Percentiles rank a stretch among this genome's conserved stretches.
Conservation (phyloP, 306 rosid species). For the Medicago truncatula region DNA sequence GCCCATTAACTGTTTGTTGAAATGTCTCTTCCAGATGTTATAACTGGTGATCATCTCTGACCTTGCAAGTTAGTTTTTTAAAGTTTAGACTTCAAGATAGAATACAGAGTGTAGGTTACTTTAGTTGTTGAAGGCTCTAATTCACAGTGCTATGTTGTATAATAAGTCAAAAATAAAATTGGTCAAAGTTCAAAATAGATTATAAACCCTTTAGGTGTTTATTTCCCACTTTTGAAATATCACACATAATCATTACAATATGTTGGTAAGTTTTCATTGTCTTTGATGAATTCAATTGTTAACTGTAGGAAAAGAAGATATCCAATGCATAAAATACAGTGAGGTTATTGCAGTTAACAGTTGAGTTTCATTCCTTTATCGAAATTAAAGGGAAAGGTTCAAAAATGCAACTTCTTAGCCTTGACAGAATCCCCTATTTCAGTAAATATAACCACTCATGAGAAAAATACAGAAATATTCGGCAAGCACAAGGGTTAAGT, state of each 20-base stretch:
- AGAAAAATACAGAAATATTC: too few species aligned
- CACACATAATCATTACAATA: background rate
- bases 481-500: too few species aligned
- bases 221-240: background rate
- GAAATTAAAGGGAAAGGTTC: background rate
- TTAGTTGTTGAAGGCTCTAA: constrained; percentile 7
- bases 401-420: background rate
- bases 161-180: background rate
- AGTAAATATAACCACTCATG: too few species aligned
- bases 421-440: too few species aligned
- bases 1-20: constrained; percentile 39
- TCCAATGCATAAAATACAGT: background rate
- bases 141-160: background rate
- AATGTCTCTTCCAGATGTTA: constrained; percentile 24
- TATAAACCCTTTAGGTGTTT: background rate
- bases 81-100: background rate
- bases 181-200: background rate
- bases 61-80: too few species aligned
- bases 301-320: background rate
- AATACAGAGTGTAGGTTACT: background rate
- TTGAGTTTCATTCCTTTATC: background rate
- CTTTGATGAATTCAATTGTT: background rate
- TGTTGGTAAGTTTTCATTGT: constrained; percentile 2
- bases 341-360: background rate
- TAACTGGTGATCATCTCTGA: too few species aligned